Conservation (phyloP, 148 eudicot genomes). For the Drosera capensis region DNA sequence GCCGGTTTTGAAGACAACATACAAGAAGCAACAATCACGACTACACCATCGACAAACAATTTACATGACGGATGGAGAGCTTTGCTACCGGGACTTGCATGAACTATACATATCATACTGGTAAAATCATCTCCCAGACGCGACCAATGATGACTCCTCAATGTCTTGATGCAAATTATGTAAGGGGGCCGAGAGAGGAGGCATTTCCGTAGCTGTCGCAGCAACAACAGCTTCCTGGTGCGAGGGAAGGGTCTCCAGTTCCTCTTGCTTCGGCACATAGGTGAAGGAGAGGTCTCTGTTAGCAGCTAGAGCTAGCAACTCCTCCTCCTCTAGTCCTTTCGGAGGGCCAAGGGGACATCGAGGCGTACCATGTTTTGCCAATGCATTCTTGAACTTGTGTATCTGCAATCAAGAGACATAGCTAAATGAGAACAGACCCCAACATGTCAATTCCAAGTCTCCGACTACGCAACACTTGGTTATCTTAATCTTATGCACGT, state of each 20-base stretch:
- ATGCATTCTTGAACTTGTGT: slow-evolving; percentile 70
- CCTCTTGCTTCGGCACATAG: slow-evolving; percentile 36
- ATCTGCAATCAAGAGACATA: no score
- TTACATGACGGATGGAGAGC: no score
- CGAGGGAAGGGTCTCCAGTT: slow-evolving; percentile 9
- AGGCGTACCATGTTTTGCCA: slow-evolving; percentile 42
- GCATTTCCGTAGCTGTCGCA: no score
- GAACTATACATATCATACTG: no score
- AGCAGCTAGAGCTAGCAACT: slow-evolving; percentile 53
- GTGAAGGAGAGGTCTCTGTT: slow-evolving; percentile 54
- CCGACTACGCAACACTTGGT: no score
- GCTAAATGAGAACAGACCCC: no score
- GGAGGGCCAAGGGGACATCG: slow-evolving; percentile 53
- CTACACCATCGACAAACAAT: no score
- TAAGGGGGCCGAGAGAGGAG: slow-evolving; percentile 2
- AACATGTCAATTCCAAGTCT: neutral
- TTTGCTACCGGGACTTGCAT: no score
- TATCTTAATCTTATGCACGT: no score
- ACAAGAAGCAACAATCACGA: no score
- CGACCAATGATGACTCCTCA: slow-evolving; percentile 19
- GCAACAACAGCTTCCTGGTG: slow-evolving; percentile 3
- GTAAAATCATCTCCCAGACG: slow-evolving; percentile 22
- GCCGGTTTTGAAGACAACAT: no score
- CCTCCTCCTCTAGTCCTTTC: slow-evolving; percentile 73
- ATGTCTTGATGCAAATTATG: slow-evolving; percentile 7